These are phyloP conservation scores for Metarhizium album DNA, from an alignment of 2,329 filamentous ascomycete species.

Conservation along the genomic window DNA sequence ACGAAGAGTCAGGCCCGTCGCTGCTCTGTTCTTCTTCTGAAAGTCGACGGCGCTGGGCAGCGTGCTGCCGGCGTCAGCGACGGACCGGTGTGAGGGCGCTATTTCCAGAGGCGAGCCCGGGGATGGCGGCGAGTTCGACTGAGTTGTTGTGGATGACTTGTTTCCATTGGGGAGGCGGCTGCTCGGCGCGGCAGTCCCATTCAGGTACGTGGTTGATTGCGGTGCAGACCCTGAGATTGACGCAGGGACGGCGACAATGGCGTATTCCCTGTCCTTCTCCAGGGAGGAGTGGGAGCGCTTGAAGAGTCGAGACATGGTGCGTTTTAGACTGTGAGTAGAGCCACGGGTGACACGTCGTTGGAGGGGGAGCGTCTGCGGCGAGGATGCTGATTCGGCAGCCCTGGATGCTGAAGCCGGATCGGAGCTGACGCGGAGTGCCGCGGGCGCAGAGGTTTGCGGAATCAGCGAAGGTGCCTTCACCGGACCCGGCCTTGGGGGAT, in stretches of 20 bases:
- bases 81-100: conserved; percentile 17
- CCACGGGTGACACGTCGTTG: conserved; percentile 31
- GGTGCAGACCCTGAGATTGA: conserved; percentile 12
- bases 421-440: neutral
- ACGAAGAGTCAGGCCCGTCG: conserved; percentile 39
- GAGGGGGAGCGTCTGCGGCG: conserved; percentile 20
- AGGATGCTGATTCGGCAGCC: conserved; percentile 14
- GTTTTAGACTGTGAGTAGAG: conserved; percentile 34
- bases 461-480: conserved; percentile 9
- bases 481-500: conserved; percentile 3
- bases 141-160: conserved; percentile 33
- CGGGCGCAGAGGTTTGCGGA: conserved; percentile 1
- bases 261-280: conserved; percentile 16
- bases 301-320: conserved; percentile 40
- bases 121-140: conserved; percentile 40
- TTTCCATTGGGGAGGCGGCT: conserved; percentile 33
- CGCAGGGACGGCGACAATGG: conserved; percentile 9
- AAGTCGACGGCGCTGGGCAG: conserved; percentile 36
- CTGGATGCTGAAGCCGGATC: conserved; percentile 11
- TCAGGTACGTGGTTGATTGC: conserved; percentile 4
- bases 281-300: conserved; percentile 28
- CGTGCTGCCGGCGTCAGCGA: conserved; percentile 15
- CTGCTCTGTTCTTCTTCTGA: conserved; percentile 38
- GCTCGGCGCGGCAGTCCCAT: conserved; percentile 9
- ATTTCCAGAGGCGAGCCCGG: conserved; percentile 36